Evolutionary conservation across 192 early-diverging fungal species (phyloP).

Genomic region (Coemansia sp.): DNA sequence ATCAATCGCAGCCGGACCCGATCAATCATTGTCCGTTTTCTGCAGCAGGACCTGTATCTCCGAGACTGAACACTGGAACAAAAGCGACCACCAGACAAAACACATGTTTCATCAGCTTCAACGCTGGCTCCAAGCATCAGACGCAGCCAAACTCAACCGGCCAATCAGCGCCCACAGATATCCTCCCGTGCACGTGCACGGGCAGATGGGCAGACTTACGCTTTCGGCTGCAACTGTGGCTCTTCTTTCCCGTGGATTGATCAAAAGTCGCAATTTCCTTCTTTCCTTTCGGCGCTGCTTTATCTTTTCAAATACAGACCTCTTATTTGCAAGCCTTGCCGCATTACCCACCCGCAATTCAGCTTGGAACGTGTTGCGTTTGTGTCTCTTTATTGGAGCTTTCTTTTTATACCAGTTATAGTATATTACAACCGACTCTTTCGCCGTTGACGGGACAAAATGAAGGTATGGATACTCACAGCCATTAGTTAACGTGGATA

Average conservation of each 20-base stretch:
- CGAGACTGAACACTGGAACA: too few relatives aligned
- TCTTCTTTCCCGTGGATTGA: not conserved
- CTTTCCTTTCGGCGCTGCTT: not conserved
- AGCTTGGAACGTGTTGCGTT: not conserved
- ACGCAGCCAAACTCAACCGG: too few relatives aligned
- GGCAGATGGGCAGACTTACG: not conserved
- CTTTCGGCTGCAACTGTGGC: not conserved
- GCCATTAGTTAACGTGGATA: not conserved
- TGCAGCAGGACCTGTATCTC: too few relatives aligned
- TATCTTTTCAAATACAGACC: not conserved
- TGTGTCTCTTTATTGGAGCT: not conserved
- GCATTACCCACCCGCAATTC: not conserved
- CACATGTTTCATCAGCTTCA: too few relatives aligned
- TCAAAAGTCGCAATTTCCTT: not conserved
- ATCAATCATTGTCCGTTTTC: not conserved
- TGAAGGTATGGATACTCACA: conserved; percentile 2
- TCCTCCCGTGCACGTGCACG: not conserved
- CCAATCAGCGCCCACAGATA: too few relatives aligned
- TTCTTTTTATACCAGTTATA: not conserved
- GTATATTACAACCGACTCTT: too few relatives aligned
- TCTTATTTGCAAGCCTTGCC: not conserved
- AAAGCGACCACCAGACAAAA: too few relatives aligned
- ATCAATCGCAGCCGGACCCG: not conserved
- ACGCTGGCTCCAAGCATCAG: too few relatives aligned
- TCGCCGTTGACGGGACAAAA: not conserved